A percentile compares a stretch with the other conserved stretches of the same genome.
Evolutionary conservation across 352 stramenopile genomes (phyloP).

Genomic region (Thraustochytrium sp.): DNA sequence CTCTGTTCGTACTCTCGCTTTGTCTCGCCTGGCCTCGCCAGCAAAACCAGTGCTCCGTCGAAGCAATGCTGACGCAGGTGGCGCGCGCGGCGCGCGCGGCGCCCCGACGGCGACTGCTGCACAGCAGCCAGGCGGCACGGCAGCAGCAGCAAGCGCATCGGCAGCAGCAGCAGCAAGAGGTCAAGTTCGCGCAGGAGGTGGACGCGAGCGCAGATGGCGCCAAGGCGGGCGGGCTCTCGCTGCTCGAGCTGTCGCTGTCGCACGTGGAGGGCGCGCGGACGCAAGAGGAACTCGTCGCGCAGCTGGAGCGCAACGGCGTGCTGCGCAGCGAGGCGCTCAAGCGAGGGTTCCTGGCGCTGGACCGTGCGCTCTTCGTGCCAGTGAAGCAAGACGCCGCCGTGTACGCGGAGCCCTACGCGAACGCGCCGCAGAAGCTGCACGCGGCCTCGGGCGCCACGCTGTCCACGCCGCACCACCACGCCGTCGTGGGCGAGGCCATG

Average conservation of each 20-base stretch:
- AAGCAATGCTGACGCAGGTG: too few relatives aligned
- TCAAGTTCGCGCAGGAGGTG: neutral
- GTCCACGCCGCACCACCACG: slow-evolving; percentile 26
- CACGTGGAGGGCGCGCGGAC: neutral
- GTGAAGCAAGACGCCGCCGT: neutral
- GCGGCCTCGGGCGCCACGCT: neutral
- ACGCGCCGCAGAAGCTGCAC: neutral
- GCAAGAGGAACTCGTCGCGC: slow-evolving; percentile 2
- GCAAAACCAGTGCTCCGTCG: too few relatives aligned
- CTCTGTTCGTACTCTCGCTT: too few relatives aligned
- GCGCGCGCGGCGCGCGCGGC: too few relatives aligned
- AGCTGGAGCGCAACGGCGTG: slow-evolving; percentile 17
- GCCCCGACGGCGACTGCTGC: too few relatives aligned
- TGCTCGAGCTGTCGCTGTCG: neutral
- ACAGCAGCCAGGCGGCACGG: too few relatives aligned
- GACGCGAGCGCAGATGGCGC: slow-evolving; percentile 12
- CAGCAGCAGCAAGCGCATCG: too few relatives aligned
- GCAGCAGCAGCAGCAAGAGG: too few relatives aligned
- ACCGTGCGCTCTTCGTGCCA: slow-evolving; percentile 34
- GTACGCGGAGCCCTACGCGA: slow-evolving; percentile 33
- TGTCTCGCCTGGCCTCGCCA: too few relatives aligned
- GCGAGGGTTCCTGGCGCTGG: neutral
- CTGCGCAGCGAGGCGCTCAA: neutral
- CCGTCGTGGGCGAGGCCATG: slow-evolving; percentile 1
- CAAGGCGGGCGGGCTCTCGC: neutral